phyloP scores from a whole-genome alignment of 257 asterid genomes.

The Paulownia fortunei region DNA sequence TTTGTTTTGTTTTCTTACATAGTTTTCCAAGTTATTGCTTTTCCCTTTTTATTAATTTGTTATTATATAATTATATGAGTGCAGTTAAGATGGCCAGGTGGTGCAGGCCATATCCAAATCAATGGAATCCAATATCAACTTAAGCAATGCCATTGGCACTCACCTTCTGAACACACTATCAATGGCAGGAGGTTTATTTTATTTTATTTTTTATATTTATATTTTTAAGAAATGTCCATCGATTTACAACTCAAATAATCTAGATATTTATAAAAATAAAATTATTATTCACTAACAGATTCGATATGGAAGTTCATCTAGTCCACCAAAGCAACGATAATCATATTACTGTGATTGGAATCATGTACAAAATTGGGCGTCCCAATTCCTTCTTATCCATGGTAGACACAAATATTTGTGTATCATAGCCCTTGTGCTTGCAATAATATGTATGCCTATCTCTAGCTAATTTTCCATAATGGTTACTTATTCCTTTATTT shows the following conservation, averaged over 20 bases:
- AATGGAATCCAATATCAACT: constrained; percentile 53
- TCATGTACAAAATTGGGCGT: constrained; percentile 55
- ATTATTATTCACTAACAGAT: constrained; percentile 34
- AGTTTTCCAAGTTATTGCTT: not conserved
- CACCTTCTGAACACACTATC: constrained; percentile 74
- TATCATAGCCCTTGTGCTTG: not conserved
- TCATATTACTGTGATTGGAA: constrained; percentile 57
- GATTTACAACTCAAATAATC: not conserved
- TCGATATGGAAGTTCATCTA: constrained; percentile 62
- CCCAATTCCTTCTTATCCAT: constrained; percentile 56
- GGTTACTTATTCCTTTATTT: not conserved
- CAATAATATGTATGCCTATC: not conserved
- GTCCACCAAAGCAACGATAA: constrained; percentile 56
- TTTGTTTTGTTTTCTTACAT: not conserved
- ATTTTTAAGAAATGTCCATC: not conserved
- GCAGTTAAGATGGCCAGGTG: constrained; percentile 59
- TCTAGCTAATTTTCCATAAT: no score
- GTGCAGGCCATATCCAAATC: constrained; percentile 54
- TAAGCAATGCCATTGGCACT: constrained; percentile 69
- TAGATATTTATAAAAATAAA: no score
- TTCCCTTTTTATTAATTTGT: not conserved
- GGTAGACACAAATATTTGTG: constrained; percentile 37
- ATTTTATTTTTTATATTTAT: not conserved
- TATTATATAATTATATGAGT: not conserved
- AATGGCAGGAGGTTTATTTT: constrained; percentile 52